phyloP scores from a whole-genome alignment of 2,329 filamentous ascomycete genomes.

The Magnaporthales sp. region DNA sequence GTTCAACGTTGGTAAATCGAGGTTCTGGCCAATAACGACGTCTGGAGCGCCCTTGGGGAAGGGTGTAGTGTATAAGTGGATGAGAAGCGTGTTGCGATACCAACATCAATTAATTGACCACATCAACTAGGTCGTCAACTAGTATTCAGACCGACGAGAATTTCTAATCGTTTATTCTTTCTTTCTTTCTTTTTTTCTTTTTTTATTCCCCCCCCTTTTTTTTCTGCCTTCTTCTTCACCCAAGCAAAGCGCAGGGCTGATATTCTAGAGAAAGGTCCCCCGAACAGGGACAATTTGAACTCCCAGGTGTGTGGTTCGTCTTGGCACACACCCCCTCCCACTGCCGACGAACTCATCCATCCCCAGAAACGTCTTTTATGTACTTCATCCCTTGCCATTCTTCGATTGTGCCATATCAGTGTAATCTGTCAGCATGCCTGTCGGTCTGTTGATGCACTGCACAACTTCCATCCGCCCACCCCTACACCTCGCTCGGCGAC shows the following conservation, averaged over 20 bases:
- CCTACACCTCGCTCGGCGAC: neutral
- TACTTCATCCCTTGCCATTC: neutral
- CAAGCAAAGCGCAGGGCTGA: neutral
- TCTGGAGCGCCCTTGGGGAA: neutral
- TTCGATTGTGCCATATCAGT: neutral
- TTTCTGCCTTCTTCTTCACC: too few relatives aligned
- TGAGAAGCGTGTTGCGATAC: too few relatives aligned
- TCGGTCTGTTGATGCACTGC: neutral
- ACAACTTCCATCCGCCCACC: slow-evolving; percentile 2
- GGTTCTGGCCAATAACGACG: neutral
- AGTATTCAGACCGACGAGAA: neutral
- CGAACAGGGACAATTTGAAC: neutral
- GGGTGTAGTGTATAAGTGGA: neutral
- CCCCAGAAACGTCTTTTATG: neutral
- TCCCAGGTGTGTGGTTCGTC: neutral
- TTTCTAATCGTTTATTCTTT: too few relatives aligned
- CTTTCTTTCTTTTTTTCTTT: too few relatives aligned
- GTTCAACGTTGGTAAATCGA: neutral
- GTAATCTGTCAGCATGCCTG: neutral
- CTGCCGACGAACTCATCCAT: neutral
- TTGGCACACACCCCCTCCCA: neutral
- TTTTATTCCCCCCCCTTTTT: too few relatives aligned
- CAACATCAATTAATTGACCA: neutral
- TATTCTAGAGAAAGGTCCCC: neutral
- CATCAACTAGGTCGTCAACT: neutral